Percentiles rank a stretch among this genome's conserved stretches.
phyloP scores from a whole-genome alignment of 139 green algal species.

The Edaphochlamys debaryana region DNA sequence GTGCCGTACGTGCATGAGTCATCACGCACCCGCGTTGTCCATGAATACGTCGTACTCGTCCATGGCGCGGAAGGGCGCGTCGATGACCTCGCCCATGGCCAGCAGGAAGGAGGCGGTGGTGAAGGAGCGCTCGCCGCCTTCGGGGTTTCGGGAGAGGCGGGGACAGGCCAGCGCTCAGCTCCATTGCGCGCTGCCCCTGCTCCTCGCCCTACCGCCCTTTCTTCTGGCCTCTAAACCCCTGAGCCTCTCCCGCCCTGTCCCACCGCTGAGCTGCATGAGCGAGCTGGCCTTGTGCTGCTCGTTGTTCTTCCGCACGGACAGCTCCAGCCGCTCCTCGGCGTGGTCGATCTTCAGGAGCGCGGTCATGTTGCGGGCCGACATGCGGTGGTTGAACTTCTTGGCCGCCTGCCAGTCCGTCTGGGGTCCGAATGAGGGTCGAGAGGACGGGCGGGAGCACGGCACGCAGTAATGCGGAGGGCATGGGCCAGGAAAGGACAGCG shows the following conservation, averaged over 20 bases:
- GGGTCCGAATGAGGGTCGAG: no score
- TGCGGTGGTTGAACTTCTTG: background rate
- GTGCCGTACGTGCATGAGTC: background rate
- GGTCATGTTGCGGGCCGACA: constrained; percentile 1
- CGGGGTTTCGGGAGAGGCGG: no score
- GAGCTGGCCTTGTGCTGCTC: no score
- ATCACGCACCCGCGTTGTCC: background rate
- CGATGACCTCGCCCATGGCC: constrained; percentile 18
- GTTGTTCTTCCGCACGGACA: background rate
- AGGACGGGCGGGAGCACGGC: no score
- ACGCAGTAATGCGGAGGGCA: no score
- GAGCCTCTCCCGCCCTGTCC: background rate
- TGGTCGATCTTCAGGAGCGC: background rate
- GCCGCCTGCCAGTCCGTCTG: background rate
- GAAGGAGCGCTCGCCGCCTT: constrained; percentile 33
- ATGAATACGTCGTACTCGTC: constrained; percentile 3
- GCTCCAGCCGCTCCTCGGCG: background rate
- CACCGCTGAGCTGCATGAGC: constrained; percentile 34
- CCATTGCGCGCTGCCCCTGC: no score
- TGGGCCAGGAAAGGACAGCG: no score
- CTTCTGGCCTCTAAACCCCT: background rate
- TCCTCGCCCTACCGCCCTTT: background rate
- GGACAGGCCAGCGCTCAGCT: no score
- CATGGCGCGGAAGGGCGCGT: background rate
- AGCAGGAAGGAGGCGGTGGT: constrained; percentile 23